These are phyloP conservation scores for Jacaranda copaia DNA, from an alignment of 257 asterid genomes.

Conservation along the genomic window DNA sequence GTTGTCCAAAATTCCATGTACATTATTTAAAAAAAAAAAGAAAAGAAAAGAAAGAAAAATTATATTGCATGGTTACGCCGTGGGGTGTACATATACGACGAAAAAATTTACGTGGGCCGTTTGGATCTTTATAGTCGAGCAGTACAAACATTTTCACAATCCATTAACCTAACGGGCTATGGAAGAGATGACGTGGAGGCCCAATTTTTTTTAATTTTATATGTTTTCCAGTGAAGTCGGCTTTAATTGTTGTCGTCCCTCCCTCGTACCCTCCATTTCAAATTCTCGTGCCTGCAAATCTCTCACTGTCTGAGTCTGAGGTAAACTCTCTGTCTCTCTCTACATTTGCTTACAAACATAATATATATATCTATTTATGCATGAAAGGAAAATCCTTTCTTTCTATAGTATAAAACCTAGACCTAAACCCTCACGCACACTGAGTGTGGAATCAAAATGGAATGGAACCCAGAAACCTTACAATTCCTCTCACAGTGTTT, in stretches of 20 bases:
- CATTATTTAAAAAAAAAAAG: no score
- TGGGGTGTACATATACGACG: no score
- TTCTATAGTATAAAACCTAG: neutral
- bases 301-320: conserved; percentile 6
- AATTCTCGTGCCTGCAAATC: conserved; percentile 4
- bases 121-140: no score
- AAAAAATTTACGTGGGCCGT: no score
- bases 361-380: neutral
- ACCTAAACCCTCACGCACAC: neutral
- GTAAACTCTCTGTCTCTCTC: conserved; percentile 15
- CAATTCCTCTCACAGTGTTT: conserved; percentile 63
- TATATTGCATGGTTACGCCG: no score
- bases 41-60: no score
- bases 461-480: conserved; percentile 58
- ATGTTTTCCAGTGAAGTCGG: no score
- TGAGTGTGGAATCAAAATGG: conserved; percentile 42
- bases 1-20: no score
- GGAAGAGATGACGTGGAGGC: no score
- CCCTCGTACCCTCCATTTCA: conserved; percentile 12
- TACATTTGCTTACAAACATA: neutral
- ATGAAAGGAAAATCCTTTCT: neutral
- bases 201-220: no score
- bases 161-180: no score
- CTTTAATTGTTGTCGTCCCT: neutral
- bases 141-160: no score